Evolutionary conservation across 345 rosid species (phyloP).

Genomic region (Adansonia digitata): DNA sequence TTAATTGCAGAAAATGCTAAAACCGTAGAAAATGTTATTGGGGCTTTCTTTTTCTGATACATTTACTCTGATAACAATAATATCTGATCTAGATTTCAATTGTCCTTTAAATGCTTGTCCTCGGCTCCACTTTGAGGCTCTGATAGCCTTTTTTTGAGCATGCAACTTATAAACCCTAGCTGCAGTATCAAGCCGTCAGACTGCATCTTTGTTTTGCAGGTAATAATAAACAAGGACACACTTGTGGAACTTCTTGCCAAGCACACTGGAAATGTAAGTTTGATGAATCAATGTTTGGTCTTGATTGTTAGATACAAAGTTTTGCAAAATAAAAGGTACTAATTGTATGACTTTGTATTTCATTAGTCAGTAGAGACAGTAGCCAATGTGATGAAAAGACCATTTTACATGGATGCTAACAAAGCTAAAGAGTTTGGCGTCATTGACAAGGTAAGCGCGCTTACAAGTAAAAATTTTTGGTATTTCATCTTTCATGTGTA

Average conservation of each 20-base stretch:
- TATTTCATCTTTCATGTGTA: background rate
- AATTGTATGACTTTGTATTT: constrained; percentile 11
- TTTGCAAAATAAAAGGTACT: constrained; percentile 10
- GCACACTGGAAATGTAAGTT: constrained; percentile 81
- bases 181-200: background rate
- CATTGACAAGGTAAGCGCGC: constrained; percentile 58
- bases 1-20: background rate
- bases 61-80: background rate
- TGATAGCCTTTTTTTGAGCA: background rate
- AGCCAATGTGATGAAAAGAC: constrained; percentile 57
- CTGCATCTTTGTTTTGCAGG: constrained; percentile 40
- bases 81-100: background rate
- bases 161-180: background rate
- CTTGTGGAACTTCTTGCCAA: constrained; percentile 70
- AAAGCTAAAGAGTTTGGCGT: constrained; percentile 86
- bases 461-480: background rate
- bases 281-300: background rate
- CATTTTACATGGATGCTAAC: constrained; percentile 63
- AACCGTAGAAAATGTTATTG: background rate
- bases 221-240: constrained; percentile 54
- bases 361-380: constrained; percentile 65
- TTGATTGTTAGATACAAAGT: constrained; percentile 2
- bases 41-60: background rate
- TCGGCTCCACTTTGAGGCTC: background rate
- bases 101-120: background rate